These are phyloP conservation scores for Anaeramoeba flamelloides DNA, from an alignment of 78 protist species.

Conservation along the genomic window DNA sequence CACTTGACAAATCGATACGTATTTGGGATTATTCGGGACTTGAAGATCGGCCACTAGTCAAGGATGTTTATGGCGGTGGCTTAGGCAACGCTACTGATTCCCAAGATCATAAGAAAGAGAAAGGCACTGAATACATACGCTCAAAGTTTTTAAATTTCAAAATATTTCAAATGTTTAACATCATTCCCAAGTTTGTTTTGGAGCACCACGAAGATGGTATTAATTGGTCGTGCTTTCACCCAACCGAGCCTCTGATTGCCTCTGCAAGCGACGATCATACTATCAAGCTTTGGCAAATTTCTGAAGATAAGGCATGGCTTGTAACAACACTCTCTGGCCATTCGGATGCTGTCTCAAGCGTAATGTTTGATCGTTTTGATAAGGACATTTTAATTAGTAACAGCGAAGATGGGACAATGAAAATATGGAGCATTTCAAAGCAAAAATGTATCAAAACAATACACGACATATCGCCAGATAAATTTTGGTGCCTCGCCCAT, in stretches of 20 bases:
- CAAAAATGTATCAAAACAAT: too few relatives aligned
- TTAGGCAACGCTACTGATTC: neutral
- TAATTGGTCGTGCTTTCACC: constrained; percentile 96
- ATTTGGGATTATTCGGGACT: constrained; percentile 76
- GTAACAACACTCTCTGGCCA: too few relatives aligned
- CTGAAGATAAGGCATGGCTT: too few relatives aligned
- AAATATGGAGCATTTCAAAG: constrained; percentile 99
- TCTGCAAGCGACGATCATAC: constrained; percentile 86
- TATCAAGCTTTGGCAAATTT: constrained; percentile 73
- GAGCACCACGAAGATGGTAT: constrained; percentile 76
- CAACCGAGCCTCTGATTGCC: constrained; percentile 68
- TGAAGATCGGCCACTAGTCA: constrained; percentile 1
- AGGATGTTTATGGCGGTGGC: neutral
- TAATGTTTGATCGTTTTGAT: too few relatives aligned
- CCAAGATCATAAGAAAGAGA: constrained; percentile 43
- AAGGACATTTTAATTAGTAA: constrained; percentile 48
- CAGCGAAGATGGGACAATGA: constrained; percentile 86
- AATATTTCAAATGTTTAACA: too few relatives aligned
- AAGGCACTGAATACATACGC: too few relatives aligned
- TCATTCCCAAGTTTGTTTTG: constrained; percentile 49
- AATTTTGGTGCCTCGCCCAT: constrained; percentile 20
- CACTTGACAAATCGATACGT: constrained; percentile 88
- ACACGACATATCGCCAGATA: too few relatives aligned
- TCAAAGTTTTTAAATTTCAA: too few relatives aligned
- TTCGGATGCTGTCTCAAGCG: constrained; percentile 81